A percentile compares a stretch with the other conserved stretches of the same genome.
Evolutionary conservation across 495 filamentous ascomycete genomes (phyloP).

Genomic region (Achaetomiella virescens): DNA sequence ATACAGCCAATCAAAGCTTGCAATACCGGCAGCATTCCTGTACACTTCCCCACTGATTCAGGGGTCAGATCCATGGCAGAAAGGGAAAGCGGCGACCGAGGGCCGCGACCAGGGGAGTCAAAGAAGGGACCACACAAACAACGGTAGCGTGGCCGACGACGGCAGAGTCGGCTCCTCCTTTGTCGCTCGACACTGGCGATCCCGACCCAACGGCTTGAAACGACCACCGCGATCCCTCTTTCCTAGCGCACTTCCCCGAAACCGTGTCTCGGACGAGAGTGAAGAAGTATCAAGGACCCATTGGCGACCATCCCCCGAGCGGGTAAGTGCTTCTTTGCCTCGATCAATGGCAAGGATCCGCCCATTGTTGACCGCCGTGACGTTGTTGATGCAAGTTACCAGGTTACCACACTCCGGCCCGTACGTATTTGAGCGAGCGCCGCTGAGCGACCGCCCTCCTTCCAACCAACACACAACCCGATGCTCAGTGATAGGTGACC

Average conservation of each 20-base stretch:
- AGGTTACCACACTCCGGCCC: too few relatives aligned
- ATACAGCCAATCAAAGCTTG: conserved; percentile 12
- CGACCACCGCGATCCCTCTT: background rate
- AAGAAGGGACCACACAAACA: conserved; percentile 3
- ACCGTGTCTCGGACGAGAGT: background rate
- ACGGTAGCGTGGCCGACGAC: background rate
- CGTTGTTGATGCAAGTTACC: too few relatives aligned
- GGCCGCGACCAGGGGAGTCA: conserved; percentile 8
- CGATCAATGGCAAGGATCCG: too few relatives aligned
- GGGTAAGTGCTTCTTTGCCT: too few relatives aligned
- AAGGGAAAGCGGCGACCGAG: conserved; percentile 14
- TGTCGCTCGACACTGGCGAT: background rate
- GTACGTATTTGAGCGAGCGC: background rate
- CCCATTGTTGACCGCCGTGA: too few relatives aligned
- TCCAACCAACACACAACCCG: background rate
- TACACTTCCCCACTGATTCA: conserved; percentile 13
- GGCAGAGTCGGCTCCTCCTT: background rate
- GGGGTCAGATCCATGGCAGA: conserved; percentile 4
- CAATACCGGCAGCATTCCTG: background rate
- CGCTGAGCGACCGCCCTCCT: background rate
- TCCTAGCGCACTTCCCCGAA: background rate
- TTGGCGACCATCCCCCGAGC: too few relatives aligned
- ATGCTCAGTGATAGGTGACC: conserved; percentile 17
- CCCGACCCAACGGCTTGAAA: background rate
- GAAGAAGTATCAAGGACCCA: too few relatives aligned